Conservation (phyloP, 2,329 filamentous ascomycete genomes). For the Amphichorda felina region DNA sequence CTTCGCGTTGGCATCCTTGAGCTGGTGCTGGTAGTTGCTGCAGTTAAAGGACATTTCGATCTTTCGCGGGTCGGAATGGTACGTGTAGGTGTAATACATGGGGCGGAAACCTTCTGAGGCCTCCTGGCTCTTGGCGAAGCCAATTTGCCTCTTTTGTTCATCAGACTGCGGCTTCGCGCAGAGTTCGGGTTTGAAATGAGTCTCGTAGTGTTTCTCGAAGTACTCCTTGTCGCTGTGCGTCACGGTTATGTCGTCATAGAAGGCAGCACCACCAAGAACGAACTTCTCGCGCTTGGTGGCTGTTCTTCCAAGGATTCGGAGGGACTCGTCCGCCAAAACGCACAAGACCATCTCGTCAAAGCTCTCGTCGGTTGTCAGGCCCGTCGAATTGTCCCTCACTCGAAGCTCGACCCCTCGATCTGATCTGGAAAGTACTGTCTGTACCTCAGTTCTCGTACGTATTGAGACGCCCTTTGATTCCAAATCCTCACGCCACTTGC, state of each 20-base stretch:
- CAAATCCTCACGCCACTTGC: conserved; percentile 43
- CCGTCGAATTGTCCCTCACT: conserved; percentile 29
- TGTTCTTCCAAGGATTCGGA: conserved; percentile 44
- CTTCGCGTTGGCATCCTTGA: conserved; percentile 28
- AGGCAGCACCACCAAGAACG: conserved; percentile 59
- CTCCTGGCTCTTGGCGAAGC: conserved; percentile 29
- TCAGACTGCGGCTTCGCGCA: conserved; percentile 32
- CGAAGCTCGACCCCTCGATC: conserved; percentile 36
- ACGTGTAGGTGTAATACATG: conserved; percentile 55
- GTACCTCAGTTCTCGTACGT: conserved; percentile 43
- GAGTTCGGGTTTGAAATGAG: conserved; percentile 37
- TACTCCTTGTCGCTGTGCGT: conserved; percentile 55
- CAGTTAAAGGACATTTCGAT: conserved; percentile 66
- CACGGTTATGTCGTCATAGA: conserved; percentile 60
- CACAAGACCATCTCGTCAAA: conserved; percentile 59
- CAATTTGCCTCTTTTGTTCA: conserved; percentile 24
- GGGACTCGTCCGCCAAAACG: conserved; percentile 51
- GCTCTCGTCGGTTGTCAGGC: conserved; percentile 37
- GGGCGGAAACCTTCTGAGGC: conserved; percentile 44
- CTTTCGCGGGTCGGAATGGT: conserved; percentile 40
- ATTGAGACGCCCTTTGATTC: conserved; percentile 42
- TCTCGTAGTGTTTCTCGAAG: conserved; percentile 59
- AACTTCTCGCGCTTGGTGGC: conserved; percentile 49
- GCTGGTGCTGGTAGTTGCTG: conserved; percentile 65
- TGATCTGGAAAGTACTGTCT: conserved; percentile 35